Conservation (phyloP, 495 filamentous ascomycete species). For the Patellaria atrata region DNA sequence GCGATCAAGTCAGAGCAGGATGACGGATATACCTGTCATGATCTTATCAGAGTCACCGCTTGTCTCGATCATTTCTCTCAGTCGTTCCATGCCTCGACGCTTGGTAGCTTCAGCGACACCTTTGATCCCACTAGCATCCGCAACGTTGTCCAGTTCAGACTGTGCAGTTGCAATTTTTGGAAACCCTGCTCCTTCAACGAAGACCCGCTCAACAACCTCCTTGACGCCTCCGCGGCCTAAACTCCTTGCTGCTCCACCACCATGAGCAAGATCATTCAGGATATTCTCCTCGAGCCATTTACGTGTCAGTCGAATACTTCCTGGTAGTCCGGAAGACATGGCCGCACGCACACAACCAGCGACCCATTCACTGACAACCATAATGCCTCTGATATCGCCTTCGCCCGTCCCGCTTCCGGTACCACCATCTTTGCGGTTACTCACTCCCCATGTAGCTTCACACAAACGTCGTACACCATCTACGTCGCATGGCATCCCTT, state of each 20-base stretch:
- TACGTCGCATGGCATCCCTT: constrained; percentile 70
- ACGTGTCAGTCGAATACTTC: constrained; percentile 43
- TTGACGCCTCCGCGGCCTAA: constrained; percentile 63
- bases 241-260: constrained; percentile 61
- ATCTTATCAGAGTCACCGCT: constrained; percentile 81
- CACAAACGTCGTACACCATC: constrained; percentile 82
- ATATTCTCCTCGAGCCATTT: constrained; percentile 76
- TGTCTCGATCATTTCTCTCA: constrained; percentile 81
- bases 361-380: constrained; percentile 93
- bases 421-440: constrained; percentile 43
- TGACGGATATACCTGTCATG: constrained; percentile 38
- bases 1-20: neutral
- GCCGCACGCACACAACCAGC: constrained; percentile 60
- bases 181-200: constrained; percentile 77
- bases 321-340: constrained; percentile 19
- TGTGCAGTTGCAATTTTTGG: constrained; percentile 34
- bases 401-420: constrained; percentile 46
- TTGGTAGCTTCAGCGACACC: constrained; percentile 64
- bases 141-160: constrained; percentile 18
- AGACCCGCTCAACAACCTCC: constrained; percentile 73
- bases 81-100: constrained; percentile 56
- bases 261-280: constrained; percentile 51
- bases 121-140: constrained; percentile 24
- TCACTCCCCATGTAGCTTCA: constrained; percentile 85
- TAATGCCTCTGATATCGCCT: constrained; percentile 80